A percentile compares a stretch with the other conserved stretches of the same genome.
phyloP scores from a whole-genome alignment of 2,329 filamentous ascomycete genomes.

The Aspergillus texensis region DNA sequence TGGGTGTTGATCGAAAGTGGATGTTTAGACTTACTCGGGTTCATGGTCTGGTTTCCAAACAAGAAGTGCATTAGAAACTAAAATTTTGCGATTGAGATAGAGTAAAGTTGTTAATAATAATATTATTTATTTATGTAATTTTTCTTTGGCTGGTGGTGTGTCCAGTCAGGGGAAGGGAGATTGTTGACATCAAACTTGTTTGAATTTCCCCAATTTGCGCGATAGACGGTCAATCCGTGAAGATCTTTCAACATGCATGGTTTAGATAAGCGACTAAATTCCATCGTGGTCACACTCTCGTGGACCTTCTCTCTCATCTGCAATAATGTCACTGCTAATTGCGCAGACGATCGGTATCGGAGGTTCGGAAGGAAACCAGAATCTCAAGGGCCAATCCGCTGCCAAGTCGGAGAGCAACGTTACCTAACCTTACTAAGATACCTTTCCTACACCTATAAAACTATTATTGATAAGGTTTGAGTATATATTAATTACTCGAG shows the following conservation, averaged over 20 bases:
- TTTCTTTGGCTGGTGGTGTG: not conserved
- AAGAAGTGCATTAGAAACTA: not conserved
- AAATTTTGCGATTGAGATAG: not conserved
- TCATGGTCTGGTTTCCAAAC: not conserved
- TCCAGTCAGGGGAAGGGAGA: not conserved
- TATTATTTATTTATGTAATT: not conserved
- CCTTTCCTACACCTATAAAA: not conserved
- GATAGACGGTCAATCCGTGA: conserved; percentile 8
- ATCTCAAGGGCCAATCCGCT: not conserved
- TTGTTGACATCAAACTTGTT: not conserved
- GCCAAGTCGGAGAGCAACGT: not conserved
- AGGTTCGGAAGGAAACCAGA: not conserved
- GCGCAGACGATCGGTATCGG: not conserved
- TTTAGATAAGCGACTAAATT: not conserved
- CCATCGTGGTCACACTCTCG: not conserved
- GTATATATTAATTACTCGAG: not conserved
- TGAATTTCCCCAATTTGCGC: conserved; percentile 5
- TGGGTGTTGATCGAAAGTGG: not conserved
- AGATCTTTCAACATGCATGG: not conserved
- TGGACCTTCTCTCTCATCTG: not conserved
- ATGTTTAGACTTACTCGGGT: not conserved
- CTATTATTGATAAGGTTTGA: not conserved
- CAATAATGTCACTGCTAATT: not conserved
- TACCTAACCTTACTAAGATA: not conserved
- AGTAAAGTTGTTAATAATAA: not conserved